A percentile compares a stretch with the other conserved stretches of the same genome.
Conservation (phyloP, 2,329 filamentous ascomycete genomes). For the Ophiostoma tasmaniense region DNA sequence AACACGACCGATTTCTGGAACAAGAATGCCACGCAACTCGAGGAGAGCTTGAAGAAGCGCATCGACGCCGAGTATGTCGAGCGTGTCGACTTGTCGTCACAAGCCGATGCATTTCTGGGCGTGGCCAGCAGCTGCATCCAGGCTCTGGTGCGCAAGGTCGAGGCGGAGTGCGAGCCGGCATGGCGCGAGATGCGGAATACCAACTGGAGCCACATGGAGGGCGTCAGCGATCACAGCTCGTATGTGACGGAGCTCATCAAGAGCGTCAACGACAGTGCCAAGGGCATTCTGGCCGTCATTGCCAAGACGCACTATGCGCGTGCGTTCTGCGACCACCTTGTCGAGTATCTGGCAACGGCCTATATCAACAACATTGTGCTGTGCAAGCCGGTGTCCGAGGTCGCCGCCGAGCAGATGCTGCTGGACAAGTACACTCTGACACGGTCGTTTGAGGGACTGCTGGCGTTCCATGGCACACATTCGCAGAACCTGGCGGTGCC, state of each 20-base stretch:
- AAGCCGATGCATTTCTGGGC: conserved; percentile 90
- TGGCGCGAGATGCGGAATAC: conserved; percentile 98
- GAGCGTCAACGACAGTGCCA: conserved; percentile 61
- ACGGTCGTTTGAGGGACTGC: conserved; percentile 64
- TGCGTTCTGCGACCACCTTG: conserved; percentile 92
- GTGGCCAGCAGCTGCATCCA: conserved; percentile 84
- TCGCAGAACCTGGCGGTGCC: conserved; percentile 17
- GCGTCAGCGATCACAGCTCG: conserved; percentile 83
- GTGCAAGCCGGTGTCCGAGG: conserved; percentile 84
- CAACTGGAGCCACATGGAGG: conserved; percentile 89
- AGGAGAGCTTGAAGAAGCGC: conserved; percentile 86
- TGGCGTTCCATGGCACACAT: conserved; percentile 51
- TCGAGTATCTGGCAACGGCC: conserved; percentile 71
- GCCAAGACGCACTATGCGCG: conserved; percentile 90
- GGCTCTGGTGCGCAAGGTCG: conserved; percentile 74
- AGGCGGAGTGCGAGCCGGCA: conserved; percentile 70
- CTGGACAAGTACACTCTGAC: conserved; percentile 89
- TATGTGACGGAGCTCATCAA: conserved; percentile 78
- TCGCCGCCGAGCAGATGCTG: conserved; percentile 94
- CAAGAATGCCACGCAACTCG: conserved; percentile 80
- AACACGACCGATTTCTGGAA: conserved; percentile 99
- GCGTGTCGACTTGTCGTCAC: conserved; percentile 80
- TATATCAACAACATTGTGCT: conserved; percentile 81
- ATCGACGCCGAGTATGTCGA: conserved; percentile 71
- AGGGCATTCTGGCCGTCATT: conserved; percentile 67